Base-by-base conservation (phyloP, 805 yeast genomes). In the Saccharomycopsis oosterbeekiorum region DNA sequence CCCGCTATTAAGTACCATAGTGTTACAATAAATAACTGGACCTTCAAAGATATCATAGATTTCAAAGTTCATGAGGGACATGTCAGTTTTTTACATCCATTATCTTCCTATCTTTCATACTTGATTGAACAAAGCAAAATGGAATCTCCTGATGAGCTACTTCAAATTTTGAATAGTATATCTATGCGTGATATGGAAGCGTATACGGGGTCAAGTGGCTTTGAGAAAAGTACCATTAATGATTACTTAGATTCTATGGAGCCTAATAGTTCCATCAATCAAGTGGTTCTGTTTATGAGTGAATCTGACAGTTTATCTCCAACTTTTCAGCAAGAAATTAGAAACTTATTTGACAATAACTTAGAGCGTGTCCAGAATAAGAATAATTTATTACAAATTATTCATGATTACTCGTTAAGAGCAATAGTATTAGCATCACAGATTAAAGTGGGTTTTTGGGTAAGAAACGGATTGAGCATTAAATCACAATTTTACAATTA, bases 401-500 rank as follows among this genome's bases (percentile, higher is more conserved):
- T 62, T 41, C 56, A 58, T 40, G 66, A 90, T 65, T 85, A 87
- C 65, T 87, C 97, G 0, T 71, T 94, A 21, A 78, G 96, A 61
- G 86, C 92, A 0, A 69, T 90, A 36, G 97, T 89, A 0, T 72
- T 89, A 9, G 73, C 89, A 65, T 83, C 97, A 0, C 97, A 94
- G 68, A 88, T 93, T 9, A 86, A 89, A 63, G 84, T 88, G 0
- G 97, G 97, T 0, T 80, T 87, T 61, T 93, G 98, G 98, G 97
- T 93, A 0, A 80, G 98, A 68, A 93, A 93, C 72, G 99, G 99
- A 0, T 80, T 83, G 62, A 86, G 92, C 50, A 84, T 90, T 4
- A 78, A 87, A 50, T 84, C 85, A 29, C 98, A 93, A 69, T 78
- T 88, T 65, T 86, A 84, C 66, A 84, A 91, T 61, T 93, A 93